These are phyloP conservation scores for Hygrocybe coccinea DNA, from an alignment of 768 basidiomycete genomes.

Conservation along the genomic window DNA sequence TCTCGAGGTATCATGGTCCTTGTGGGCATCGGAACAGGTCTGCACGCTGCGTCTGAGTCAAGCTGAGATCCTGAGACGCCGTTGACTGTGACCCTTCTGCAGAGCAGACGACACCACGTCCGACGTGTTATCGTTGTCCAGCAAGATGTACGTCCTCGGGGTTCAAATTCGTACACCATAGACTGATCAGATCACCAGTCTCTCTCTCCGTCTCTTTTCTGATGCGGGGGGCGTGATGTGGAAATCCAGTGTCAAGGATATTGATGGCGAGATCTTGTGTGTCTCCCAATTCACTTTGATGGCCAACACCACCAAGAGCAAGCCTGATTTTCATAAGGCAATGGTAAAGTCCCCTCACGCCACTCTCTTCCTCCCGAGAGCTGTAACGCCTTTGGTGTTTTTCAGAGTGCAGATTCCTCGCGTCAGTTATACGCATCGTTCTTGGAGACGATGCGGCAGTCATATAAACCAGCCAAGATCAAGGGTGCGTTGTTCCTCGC, in stretches of 20 bases:
- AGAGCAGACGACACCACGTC: constrained; percentile 71
- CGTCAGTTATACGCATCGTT: constrained; percentile 68
- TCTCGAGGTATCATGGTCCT: constrained; percentile 84
- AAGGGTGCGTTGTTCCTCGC: constrained; percentile 51
- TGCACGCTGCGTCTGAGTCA: constrained; percentile 15
- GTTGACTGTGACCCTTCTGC: constrained; percentile 3
- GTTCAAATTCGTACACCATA: constrained; percentile 5
- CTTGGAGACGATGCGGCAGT: constrained; percentile 56
- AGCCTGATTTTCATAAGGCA: constrained; percentile 88
- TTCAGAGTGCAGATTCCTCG: constrained; percentile 62
- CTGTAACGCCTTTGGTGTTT: neutral
- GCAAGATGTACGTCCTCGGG: constrained; percentile 65
- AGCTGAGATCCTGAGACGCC: constrained; percentile 3
- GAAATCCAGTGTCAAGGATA: constrained; percentile 84
- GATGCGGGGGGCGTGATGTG: constrained; percentile 64
- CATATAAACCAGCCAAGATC: constrained; percentile 72
- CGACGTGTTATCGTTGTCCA: constrained; percentile 68
- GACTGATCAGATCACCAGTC: constrained; percentile 36
- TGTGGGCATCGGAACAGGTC: constrained; percentile 82
- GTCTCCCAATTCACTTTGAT: constrained; percentile 93
- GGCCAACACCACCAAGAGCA: constrained; percentile 79
- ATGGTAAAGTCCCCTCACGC: constrained; percentile 55
- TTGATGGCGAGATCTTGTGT: constrained; percentile 86
- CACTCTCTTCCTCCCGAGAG: neutral
- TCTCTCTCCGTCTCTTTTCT: constrained; percentile 70